phyloP scores from a whole-genome alignment of 2,329 filamentous ascomycete species.

The Fusarium burgessii region DNA sequence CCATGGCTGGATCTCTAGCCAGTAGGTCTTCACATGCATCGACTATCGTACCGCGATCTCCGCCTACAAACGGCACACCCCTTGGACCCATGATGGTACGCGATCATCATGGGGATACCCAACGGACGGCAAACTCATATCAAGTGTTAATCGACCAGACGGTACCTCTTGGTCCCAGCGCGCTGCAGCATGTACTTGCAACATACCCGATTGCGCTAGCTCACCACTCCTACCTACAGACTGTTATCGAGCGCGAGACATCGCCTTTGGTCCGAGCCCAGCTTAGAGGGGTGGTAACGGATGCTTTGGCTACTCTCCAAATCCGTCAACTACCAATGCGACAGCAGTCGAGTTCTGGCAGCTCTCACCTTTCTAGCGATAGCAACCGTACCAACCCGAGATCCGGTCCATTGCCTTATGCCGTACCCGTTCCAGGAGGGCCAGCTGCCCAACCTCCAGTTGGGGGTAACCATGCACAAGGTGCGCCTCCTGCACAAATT shows the following conservation, averaged over 20 bases:
- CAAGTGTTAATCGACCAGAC: constrained; percentile 65
- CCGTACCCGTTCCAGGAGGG: not conserved
- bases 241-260: constrained; percentile 63
- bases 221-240: constrained; percentile 62
- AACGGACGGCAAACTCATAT: constrained; percentile 57
- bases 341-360: constrained; percentile 31
- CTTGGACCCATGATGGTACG: constrained; percentile 36
- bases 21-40: constrained; percentile 15
- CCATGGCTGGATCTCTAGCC: constrained; percentile 19
- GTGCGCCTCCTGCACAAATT: constrained; percentile 38
- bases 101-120: constrained; percentile 42
- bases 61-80: constrained; percentile 20
- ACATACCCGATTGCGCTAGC: constrained; percentile 63
- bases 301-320: constrained; percentile 60
- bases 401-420: not conserved
- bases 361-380: constrained; percentile 16
- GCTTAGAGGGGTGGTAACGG: constrained; percentile 62
- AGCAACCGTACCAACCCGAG: constrained; percentile 18
- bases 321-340: constrained; percentile 55
- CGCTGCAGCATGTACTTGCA: constrained; percentile 60
- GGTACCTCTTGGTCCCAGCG: constrained; percentile 62
- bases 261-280: constrained; percentile 62
- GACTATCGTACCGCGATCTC: constrained; percentile 17
- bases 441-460: constrained; percentile 25
- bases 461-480: constrained; percentile 29